Evolutionary conservation across 1,139 yeast species (phyloP).

Genomic region (Suhomyces atakaporum): DNA sequence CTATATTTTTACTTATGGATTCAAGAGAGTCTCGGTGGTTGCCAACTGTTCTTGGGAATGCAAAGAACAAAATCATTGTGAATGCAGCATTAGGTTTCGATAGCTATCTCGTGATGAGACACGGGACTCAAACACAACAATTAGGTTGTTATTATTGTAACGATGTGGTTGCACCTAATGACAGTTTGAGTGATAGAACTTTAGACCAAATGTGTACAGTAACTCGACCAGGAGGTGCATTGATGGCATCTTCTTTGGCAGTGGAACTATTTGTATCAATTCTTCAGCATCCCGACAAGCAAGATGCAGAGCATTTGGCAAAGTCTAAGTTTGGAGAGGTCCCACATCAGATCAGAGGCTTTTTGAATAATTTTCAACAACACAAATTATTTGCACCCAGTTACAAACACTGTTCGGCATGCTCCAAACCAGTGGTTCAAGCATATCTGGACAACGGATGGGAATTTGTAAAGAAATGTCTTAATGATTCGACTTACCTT

Average conservation of each 20-base stretch:
- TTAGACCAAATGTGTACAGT: slow-evolving; percentile 98
- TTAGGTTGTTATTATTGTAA: slow-evolving; percentile 95
- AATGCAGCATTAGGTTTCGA: slow-evolving; percentile 97
- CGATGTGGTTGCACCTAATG: slow-evolving; percentile 92
- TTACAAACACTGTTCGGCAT: slow-evolving; percentile 81
- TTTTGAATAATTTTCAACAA: slow-evolving; percentile 63
- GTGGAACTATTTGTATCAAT: slow-evolving; percentile 80
- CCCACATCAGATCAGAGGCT: slow-evolving; percentile 93
- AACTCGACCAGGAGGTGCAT: slow-evolving; percentile 93
- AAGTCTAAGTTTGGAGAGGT: slow-evolving; percentile 60
- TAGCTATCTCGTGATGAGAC: slow-evolving; percentile 89
- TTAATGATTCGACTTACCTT: slow-evolving; percentile 63
- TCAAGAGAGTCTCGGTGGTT: slow-evolving; percentile 96
- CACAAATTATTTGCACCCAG: slow-evolving; percentile 69
- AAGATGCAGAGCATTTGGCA: slow-evolving; percentile 44
- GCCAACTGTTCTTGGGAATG: slow-evolving; percentile 79
- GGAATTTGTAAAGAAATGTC: slow-evolving; percentile 74
- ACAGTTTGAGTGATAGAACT: slow-evolving; percentile 79
- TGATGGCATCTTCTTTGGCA: slow-evolving; percentile 82
- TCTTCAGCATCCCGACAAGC: slow-evolving; percentile 63
- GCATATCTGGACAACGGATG: slow-evolving; percentile 61
- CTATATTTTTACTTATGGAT: slow-evolving; percentile 79
- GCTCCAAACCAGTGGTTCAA: slow-evolving; percentile 60
- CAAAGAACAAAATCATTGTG: slow-evolving; percentile 68
- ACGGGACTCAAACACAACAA: slow-evolving; percentile 55